Evolutionary conservation across 2,329 filamentous ascomycete species (phyloP), one percentile per base, ranked within the genome.

Genomic region (Scedosporium boydii): DNA sequence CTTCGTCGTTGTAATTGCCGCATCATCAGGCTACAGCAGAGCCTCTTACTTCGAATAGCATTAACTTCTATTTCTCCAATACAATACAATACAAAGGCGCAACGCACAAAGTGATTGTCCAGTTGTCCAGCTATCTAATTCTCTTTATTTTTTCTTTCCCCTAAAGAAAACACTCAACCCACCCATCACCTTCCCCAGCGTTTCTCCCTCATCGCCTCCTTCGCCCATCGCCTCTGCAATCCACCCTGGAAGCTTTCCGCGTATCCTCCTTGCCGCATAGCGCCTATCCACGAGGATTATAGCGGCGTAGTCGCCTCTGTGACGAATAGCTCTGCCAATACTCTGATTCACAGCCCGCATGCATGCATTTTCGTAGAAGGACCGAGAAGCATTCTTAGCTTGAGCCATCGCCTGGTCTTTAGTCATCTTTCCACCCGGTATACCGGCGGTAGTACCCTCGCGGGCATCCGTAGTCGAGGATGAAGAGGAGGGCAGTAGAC

Each of bases 311-410:
- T 99, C 95, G 26, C 84, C 85, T 62, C 82, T 83, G 72, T 99
- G 95, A 57, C 95, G 81, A 68, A 99, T 97, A 1, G 92, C 95
- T 63, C 95, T 81, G 0, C 95, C 95, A 67, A 99, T 93, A 70
- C 91, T 95, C 77, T 99, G 95, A 73, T 99, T 99, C 4, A 99
- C 95, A 4, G 93, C 91, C 46, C 95, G 83, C 93, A 99, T 97
- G 73, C 93, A 97, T 0, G 91, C 86, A 71, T 98, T 98, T 72
- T 97, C 92, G 71, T 96, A 96, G 70, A 91, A 96, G 64, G 93
- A 90, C 60, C 88, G 79, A 1, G 88, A 87, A 4, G 87, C 77
- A 67, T 83, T 79, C 68, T 84, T 86, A 0, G 77, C 78, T 38
- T 60, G 65, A 1, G 65, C 61, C 3, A 63, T 61, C 2, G 72